Evolutionary conservation across 352 stramenopile genomes (phyloP).

Genomic region (Bremia lactucae): DNA sequence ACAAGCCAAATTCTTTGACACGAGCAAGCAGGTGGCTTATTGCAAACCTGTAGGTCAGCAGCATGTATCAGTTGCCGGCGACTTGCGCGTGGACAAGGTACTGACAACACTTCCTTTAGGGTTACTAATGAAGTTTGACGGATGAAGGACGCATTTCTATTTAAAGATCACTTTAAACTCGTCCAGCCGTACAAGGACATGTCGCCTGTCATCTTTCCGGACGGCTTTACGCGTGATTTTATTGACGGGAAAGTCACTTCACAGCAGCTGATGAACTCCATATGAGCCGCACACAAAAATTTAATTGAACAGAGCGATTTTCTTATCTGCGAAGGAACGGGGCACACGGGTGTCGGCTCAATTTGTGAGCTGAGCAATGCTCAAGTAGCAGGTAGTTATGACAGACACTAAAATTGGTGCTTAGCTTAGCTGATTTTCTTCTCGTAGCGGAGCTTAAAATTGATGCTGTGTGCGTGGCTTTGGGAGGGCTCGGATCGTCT

Average conservation of each 20-base stretch:
- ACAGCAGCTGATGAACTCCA: conserved; percentile 63
- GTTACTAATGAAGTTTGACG: background rate
- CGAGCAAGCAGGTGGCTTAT: conserved; percentile 71
- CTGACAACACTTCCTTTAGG: background rate
- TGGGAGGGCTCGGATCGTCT: conserved; percentile 70
- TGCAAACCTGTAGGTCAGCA: conserved; percentile 96
- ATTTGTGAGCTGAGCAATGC: conserved; percentile 88
- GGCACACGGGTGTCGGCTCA: conserved; percentile 84
- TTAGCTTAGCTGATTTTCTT: conserved; percentile 1
- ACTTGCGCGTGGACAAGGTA: conserved; percentile 85
- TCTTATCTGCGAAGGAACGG: conserved; percentile 92
- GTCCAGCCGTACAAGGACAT: conserved; percentile 95
- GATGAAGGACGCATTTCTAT: conserved; percentile 85
- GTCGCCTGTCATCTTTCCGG: conserved; percentile 95
- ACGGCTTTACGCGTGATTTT: conserved; percentile 94
- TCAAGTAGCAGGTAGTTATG: conserved; percentile 62
- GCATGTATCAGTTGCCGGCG: conserved; percentile 71
- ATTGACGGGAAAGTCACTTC: conserved; percentile 92
- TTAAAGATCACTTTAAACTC: conserved; percentile 94
- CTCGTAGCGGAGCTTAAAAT: conserved; percentile 60
- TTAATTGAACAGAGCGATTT: conserved; percentile 85
- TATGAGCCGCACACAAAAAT: conserved; percentile 70
- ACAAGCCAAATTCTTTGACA: conserved; percentile 79
- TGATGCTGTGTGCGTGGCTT: conserved; percentile 69
- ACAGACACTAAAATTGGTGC: background rate